phyloP scores from a whole-genome alignment of 371 early-diverging fungal genomes.

The Batrachochytrium dendrobatidis region DNA sequence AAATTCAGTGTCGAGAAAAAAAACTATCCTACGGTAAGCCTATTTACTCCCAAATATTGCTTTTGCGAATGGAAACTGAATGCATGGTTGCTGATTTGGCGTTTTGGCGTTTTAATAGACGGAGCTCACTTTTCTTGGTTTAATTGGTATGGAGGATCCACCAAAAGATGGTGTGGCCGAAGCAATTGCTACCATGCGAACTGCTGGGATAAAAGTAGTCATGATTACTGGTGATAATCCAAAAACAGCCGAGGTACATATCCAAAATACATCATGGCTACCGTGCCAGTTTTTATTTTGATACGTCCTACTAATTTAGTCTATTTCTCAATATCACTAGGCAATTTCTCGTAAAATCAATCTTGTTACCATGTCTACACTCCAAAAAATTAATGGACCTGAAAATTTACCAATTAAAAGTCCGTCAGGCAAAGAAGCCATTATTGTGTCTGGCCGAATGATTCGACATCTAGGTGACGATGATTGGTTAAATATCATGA shows the following conservation, averaged over 20 bases:
- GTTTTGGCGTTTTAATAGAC: neutral
- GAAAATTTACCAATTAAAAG: neutral
- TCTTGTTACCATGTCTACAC: neutral
- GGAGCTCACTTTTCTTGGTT: conserved; percentile 20
- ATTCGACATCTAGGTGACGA: conserved; percentile 27
- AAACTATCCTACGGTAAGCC: conserved; percentile 38
- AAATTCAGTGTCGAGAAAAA: conserved; percentile 32
- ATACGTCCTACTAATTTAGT: neutral
- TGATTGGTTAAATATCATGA: conserved; percentile 39
- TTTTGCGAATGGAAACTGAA: neutral
- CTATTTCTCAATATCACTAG: conserved; percentile 1
- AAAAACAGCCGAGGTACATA: conserved; percentile 37
- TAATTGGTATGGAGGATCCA: conserved; percentile 45
- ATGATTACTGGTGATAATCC: conserved; percentile 54
- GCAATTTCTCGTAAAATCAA: neutral
- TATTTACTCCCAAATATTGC: conserved; percentile 1
- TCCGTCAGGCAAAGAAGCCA: conserved; percentile 10
- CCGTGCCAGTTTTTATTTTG: neutral
- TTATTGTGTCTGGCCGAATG: conserved; percentile 35
- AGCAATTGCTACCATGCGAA: conserved; percentile 32
- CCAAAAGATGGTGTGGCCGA: conserved; percentile 39
- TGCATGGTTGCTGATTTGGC: conserved; percentile 4
- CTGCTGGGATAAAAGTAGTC: conserved; percentile 44
- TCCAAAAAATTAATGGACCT: neutral
- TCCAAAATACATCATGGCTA: neutral